Evolutionary conservation across 768 basidiomycete genomes (phyloP).

Genomic region (Tulasnella sp.): DNA sequence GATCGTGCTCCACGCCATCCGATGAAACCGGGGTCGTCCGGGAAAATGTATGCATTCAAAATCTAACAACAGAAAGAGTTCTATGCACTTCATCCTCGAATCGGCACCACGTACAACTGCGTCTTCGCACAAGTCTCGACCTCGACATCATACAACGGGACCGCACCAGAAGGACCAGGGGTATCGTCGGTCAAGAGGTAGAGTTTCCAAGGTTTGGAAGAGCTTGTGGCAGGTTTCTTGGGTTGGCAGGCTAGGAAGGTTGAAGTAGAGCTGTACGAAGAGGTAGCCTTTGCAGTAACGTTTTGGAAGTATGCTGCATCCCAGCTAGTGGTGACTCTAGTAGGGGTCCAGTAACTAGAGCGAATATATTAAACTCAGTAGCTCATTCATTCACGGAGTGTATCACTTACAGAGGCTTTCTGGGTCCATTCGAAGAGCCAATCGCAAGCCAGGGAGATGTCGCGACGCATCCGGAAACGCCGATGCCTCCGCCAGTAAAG

Average conservation of each 20-base stretch:
- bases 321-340: not conserved
- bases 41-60: not conserved
- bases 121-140: slow-evolving; percentile 4
- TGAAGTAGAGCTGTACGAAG: not conserved
- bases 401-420: not conserved
- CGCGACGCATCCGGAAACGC: not conserved
- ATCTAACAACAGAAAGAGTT: not conserved
- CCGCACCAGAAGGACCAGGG: not conserved
- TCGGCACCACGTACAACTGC: not conserved
- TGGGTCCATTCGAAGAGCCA: not conserved
- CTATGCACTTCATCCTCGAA: not conserved
- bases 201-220: not conserved
- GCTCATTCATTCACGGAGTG: not conserved
- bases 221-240: not conserved
- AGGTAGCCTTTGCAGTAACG: not conserved
- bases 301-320: slow-evolving; percentile 2
- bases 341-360: not conserved
- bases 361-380: not conserved
- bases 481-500: slow-evolving; percentile 1
- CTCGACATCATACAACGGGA: not conserved
- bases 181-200: not conserved
- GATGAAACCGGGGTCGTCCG: not conserved
- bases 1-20: not conserved
- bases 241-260: not conserved
- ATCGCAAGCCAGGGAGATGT: not conserved